phyloP scores from a whole-genome alignment of 179 eudicot species.

The Gypsophila paniculata region DNA sequence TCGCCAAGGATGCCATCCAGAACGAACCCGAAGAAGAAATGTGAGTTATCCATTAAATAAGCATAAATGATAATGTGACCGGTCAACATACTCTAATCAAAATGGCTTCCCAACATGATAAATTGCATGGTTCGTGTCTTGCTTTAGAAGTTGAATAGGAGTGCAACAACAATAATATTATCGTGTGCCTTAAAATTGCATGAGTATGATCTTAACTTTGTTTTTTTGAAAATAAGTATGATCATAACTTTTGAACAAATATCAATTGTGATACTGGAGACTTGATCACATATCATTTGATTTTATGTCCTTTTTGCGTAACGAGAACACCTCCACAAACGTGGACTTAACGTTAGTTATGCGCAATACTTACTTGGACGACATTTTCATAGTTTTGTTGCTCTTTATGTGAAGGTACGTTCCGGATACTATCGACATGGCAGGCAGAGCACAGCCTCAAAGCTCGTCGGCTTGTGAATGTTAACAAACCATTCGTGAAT shows the following conservation, averaged over 20 bases:
- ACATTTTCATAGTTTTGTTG: slow-evolving; percentile 10
- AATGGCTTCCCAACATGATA: no score
- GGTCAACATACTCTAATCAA: no score
- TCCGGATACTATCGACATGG: slow-evolving; percentile 44
- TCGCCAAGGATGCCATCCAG: slow-evolving; percentile 58
- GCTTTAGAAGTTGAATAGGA: not conserved
- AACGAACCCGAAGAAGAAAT: slow-evolving; percentile 67
- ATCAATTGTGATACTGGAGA: no score
- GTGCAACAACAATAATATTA: not conserved
- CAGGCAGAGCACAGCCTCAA: slow-evolving; percentile 31
- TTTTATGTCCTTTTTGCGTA: no score
- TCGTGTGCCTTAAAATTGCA: not conserved
- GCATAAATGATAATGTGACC: no score
- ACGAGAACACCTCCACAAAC: no score
- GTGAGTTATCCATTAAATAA: slow-evolving; percentile 38
- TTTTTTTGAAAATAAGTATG: no score
- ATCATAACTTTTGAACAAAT: no score
- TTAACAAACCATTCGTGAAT: slow-evolving; percentile 17
- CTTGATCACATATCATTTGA: no score
- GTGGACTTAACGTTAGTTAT: no score
- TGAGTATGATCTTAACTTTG: not conserved
- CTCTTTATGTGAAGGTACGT: slow-evolving; percentile 30
- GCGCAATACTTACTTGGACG: not conserved
- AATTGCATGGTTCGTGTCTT: no score
- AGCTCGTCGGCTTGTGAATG: slow-evolving; percentile 45